Percentiles rank a stretch among this genome's conserved stretches.
These are phyloP conservation scores for Candida insectalens DNA, from an alignment of 805 yeast species.

Conservation along the genomic window DNA sequence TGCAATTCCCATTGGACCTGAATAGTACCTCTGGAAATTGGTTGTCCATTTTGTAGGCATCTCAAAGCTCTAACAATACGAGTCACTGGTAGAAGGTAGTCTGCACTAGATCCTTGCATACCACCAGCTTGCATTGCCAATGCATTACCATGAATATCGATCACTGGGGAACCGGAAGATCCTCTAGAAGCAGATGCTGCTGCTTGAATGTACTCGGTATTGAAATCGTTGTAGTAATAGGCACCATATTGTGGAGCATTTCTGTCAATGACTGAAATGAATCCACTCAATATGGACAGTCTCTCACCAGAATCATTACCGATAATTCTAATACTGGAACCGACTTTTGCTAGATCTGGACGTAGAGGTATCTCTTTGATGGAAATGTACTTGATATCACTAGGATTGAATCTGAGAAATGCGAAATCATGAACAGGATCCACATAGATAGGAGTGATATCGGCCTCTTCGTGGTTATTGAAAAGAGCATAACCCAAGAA, in stretches of 20 bases:
- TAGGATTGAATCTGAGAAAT: constrained; percentile 69
- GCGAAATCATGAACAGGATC: constrained; percentile 97
- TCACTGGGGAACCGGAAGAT: constrained; percentile 92
- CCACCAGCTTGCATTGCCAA: constrained; percentile 96
- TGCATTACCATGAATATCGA: constrained; percentile 75
- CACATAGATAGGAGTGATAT: constrained; percentile 74
- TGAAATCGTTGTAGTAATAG: constrained; percentile 82
- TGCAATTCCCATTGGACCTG: constrained; percentile 83
- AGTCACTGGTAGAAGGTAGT: constrained; percentile 80
- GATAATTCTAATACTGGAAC: constrained; percentile 86
- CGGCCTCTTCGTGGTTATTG: constrained; percentile 90
- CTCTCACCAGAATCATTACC: constrained; percentile 98
- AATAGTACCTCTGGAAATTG: constrained; percentile 82
- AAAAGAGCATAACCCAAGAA: constrained; percentile 86
- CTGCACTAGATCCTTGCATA: constrained; percentile 81
- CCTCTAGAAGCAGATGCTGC: constrained; percentile 97
- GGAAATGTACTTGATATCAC: constrained; percentile 60
- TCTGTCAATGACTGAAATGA: constrained; percentile 76
- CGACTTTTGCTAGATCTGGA: constrained; percentile 85
- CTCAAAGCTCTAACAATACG: constrained; percentile 73
- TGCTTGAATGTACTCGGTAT: constrained; percentile 90
- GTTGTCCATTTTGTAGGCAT: constrained; percentile 49
- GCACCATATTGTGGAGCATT: constrained; percentile 93
- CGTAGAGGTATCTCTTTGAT: constrained; percentile 55
- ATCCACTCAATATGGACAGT: constrained; percentile 79